These are phyloP conservation scores for Leccinum rimulosum DNA, from an alignment of 768 basidiomycete species.

Conservation along the genomic window DNA sequence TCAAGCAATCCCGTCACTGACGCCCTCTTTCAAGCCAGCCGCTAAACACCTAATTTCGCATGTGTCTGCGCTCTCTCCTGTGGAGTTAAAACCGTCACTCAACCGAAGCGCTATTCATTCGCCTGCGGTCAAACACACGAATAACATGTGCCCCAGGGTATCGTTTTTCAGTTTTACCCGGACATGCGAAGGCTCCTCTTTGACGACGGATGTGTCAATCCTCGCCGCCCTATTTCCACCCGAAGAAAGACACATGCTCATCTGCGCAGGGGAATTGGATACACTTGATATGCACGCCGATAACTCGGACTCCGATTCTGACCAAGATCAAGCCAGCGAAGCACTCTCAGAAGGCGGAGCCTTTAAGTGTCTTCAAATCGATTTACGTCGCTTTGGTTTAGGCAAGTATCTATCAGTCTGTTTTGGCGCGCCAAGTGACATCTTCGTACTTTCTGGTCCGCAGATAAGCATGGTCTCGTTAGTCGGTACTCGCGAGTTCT, in stretches of 20 bases:
- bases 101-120: constrained; percentile 9
- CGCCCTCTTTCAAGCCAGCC: constrained; percentile 35
- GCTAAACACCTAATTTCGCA: constrained; percentile 38
- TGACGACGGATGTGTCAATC: constrained; percentile 67
- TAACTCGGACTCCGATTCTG: constrained; percentile 34
- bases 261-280: constrained; percentile 69
- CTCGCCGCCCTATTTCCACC: constrained; percentile 70
- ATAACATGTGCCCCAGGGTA: constrained; percentile 29
- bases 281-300: constrained; percentile 42
- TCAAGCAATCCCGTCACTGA: constrained; percentile 25
- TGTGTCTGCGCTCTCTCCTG: constrained; percentile 32
- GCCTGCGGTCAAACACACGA: constrained; percentile 15
- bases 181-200: constrained; percentile 71
- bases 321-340: constrained; percentile 38
- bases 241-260: constrained; percentile 71
- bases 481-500: constrained; percentile 73
- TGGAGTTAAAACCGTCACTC: constrained; percentile 14
- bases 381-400: constrained; percentile 67
- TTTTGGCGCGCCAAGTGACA: constrained; percentile 1
- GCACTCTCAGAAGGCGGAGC: constrained; percentile 36
- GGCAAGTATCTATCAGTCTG: constrained; percentile 39
- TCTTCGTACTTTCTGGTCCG: constrained; percentile 1
- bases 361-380: constrained; percentile 72
- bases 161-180: constrained; percentile 81
- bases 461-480: constrained; percentile 78